Conservation (phyloP, 495 filamentous ascomycete species). For the Venustampulla echinocandica region DNA sequence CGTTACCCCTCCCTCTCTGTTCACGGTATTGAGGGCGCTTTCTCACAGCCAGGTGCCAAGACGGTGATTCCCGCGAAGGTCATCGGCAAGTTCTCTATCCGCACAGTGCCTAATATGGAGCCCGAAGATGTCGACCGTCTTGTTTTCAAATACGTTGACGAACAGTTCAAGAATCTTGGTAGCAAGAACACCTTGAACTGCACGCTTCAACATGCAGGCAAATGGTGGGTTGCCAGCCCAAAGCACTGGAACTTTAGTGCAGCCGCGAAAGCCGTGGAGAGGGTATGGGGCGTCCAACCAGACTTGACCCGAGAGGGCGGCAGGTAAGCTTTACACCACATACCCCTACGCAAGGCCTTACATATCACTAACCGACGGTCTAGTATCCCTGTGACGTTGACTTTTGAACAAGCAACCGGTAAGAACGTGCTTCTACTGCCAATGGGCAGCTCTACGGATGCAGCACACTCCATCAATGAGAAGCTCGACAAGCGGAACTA, state of each 20-base stretch:
- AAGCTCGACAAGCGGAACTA: slow-evolving; percentile 96
- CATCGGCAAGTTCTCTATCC: slow-evolving; percentile 93
- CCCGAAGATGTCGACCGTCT: slow-evolving; percentile 75
- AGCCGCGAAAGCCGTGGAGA: slow-evolving; percentile 83
- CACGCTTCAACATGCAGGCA: slow-evolving; percentile 75
- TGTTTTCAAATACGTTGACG: slow-evolving; percentile 71
- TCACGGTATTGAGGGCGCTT: slow-evolving; percentile 93
- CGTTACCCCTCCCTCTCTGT: slow-evolving; percentile 89
- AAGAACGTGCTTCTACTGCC: slow-evolving; percentile 95
- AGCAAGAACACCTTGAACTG: slow-evolving; percentile 87
- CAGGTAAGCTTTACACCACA: slow-evolving; percentile 59
- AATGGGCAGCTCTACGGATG: slow-evolving; percentile 95
- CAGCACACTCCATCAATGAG: slow-evolving; percentile 94
- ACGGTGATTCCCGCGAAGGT: slow-evolving; percentile 98
- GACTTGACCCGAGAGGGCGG: slow-evolving; percentile 96
- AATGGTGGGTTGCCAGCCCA: slow-evolving; percentile 96
- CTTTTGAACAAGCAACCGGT: slow-evolving; percentile 94
- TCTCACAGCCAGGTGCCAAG: slow-evolving; percentile 89
- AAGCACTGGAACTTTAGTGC: slow-evolving; percentile 98
- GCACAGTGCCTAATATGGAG: slow-evolving; percentile 96
- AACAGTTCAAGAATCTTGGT: slow-evolving; percentile 69
- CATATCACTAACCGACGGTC: no score
- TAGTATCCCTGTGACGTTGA: slow-evolving; percentile 92
- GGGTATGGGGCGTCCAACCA: slow-evolving; percentile 84
- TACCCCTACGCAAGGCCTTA: no score